These are phyloP conservation scores for Aspergillus egyptiacus DNA, from an alignment of 495 filamentous ascomycete genomes.

Conservation along the genomic window DNA sequence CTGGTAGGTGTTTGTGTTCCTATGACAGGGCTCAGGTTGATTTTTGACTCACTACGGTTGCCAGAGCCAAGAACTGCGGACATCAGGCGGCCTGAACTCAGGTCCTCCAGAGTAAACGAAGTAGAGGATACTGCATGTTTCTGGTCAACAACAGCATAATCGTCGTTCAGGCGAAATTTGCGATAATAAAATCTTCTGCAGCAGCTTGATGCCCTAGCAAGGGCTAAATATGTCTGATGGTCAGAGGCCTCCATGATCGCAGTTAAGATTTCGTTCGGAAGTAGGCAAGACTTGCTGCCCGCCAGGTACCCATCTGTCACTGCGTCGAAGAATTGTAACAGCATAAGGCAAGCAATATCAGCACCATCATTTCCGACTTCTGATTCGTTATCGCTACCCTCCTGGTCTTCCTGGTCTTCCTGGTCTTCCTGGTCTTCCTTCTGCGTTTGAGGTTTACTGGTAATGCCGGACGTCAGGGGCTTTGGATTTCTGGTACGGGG, in stretches of 20 bases:
- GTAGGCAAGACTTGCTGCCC: background rate
- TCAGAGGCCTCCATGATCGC: conserved; percentile 15
- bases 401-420: background rate
- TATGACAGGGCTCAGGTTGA: conserved; percentile 12
- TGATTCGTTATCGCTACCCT: background rate
- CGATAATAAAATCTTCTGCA: conserved; percentile 6
- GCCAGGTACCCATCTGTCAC: conserved; percentile 5
- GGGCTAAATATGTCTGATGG: conserved; percentile 9
- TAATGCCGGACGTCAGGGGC: background rate
- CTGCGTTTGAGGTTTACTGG: background rate
- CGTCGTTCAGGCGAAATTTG: conserved; percentile 13
- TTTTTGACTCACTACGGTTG: background rate
- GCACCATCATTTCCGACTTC: background rate
- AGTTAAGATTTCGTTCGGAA: conserved; percentile 17
- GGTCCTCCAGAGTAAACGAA: conserved; percentile 10
- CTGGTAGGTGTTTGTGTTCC: conserved; percentile 8
- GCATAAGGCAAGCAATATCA: background rate
- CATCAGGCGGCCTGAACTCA: background rate
- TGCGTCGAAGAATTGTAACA: conserved; percentile 15
- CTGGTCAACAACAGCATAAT: conserved; percentile 12
- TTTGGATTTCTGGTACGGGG: conserved; percentile 6
- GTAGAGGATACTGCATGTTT: background rate
- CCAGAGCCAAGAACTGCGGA: background rate
- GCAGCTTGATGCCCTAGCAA: conserved; percentile 11
- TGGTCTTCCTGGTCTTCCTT: background rate